Percentiles rank a stretch among this genome's conserved stretches.
These are phyloP conservation scores for Mycena sp. DNA, from an alignment of 1,284 basidiomycete genomes.

Conservation along the genomic window DNA sequence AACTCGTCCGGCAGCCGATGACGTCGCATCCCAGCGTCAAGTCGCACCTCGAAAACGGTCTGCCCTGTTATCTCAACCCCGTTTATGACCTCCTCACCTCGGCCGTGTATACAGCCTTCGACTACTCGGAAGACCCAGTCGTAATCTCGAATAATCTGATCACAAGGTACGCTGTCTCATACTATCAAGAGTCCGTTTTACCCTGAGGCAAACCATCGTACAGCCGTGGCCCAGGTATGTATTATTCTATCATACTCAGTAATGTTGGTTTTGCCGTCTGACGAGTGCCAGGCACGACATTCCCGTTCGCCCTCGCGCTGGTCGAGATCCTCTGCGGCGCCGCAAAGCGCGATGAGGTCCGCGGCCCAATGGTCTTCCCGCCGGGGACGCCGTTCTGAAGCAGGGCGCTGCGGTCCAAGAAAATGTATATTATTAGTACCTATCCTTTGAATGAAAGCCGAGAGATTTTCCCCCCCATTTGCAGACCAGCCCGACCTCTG, in stretches of 20 bases:
- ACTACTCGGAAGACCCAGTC: slow-evolving; percentile 82
- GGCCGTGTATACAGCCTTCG: slow-evolving; percentile 61
- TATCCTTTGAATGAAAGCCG: neutral
- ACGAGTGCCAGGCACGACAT: slow-evolving; percentile 66
- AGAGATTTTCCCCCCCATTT: too few relatives aligned
- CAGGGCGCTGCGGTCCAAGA: neutral
- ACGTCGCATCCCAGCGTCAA: slow-evolving; percentile 88
- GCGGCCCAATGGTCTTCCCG: slow-evolving; percentile 84
- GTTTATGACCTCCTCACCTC: neutral
- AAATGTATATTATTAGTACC: neutral
- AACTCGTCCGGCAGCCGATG: slow-evolving; percentile 69
- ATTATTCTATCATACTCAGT: neutral
- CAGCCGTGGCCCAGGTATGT: slow-evolving; percentile 80
- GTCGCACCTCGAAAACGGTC: slow-evolving; percentile 66
- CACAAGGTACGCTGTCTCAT: slow-evolving; percentile 55
- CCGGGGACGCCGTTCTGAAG: slow-evolving; percentile 56
- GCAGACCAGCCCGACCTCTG: too few relatives aligned
- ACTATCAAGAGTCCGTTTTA: neutral
- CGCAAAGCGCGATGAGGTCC: slow-evolving; percentile 73
- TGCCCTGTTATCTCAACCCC: slow-evolving; percentile 21
- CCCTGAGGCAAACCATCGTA: neutral
- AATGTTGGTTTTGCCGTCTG: neutral
- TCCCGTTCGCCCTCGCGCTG: slow-evolving; percentile 79
- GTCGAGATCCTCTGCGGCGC: slow-evolving; percentile 75
- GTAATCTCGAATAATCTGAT: slow-evolving; percentile 81